These are phyloP conservation scores for Sordariomycetes sp. DNA, from an alignment of 2,329 filamentous ascomycete species.

Conservation along the genomic window DNA sequence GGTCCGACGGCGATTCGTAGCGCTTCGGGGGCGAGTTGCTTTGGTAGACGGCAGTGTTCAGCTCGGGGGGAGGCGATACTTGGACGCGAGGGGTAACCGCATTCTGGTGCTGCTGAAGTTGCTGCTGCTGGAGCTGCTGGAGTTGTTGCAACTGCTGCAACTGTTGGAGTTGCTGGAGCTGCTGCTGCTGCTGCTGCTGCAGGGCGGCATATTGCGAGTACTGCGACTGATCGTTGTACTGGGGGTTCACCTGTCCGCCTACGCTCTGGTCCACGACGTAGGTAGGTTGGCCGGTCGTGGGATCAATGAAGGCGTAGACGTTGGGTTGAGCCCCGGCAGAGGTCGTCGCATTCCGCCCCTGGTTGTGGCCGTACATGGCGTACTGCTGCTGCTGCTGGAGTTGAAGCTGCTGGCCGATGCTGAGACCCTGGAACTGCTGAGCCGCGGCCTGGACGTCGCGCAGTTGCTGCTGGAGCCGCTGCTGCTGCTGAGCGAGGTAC, in stretches of 20 bases:
- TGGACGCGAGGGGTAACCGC: slow-evolving; percentile 61
- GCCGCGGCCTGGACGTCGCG: slow-evolving; percentile 72
- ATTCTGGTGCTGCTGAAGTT: slow-evolving; percentile 22
- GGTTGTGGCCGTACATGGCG: slow-evolving; percentile 16
- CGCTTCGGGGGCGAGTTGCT: slow-evolving; percentile 58
- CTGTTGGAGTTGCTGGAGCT: slow-evolving; percentile 20
- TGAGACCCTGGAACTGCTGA: slow-evolving; percentile 73
- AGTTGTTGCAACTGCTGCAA: slow-evolving; percentile 22
- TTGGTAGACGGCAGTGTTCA: slow-evolving; percentile 38
- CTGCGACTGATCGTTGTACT: slow-evolving; percentile 31
- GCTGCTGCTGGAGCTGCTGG: slow-evolving; percentile 15
- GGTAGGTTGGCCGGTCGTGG: slow-evolving; percentile 71
- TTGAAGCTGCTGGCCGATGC: slow-evolving; percentile 43
- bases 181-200: slow-evolving; percentile 33
- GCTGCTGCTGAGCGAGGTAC: slow-evolving; percentile 89
- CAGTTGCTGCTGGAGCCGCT: slow-evolving; percentile 88
- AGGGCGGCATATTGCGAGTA: slow-evolving; percentile 15
- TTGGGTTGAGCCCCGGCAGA: slow-evolving; percentile 25
- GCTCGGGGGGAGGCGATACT: slow-evolving; percentile 68
- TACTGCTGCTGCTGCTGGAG: slow-evolving; percentile 37
- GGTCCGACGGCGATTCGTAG: slow-evolving; percentile 57
- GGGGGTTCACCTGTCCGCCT: slow-evolving; percentile 25
- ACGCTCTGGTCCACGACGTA: slow-evolving; percentile 65
- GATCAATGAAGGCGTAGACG: slow-evolving; percentile 67
- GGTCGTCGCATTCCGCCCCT: slow-evolving; percentile 13